Conservation (phyloP, 2,329 filamentous ascomycete genomes). For the Chaetomiaceae sp. region DNA sequence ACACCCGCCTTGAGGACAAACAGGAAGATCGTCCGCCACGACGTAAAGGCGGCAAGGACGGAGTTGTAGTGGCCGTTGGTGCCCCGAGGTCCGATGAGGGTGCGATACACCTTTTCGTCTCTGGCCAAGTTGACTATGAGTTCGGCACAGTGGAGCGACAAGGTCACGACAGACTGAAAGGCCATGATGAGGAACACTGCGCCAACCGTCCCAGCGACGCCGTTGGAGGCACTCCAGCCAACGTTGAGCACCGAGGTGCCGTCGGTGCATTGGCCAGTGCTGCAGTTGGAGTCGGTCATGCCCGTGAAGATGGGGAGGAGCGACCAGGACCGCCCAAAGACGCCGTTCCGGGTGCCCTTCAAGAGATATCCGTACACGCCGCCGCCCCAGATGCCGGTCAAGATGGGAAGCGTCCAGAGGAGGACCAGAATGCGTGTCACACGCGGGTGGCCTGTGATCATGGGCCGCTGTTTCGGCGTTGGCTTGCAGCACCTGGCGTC, state of each 20-base stretch:
- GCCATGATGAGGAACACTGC: constrained; percentile 27
- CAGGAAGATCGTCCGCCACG: constrained; percentile 29
- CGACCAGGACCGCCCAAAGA: constrained; percentile 26
- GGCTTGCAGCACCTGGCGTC: constrained; percentile 17
- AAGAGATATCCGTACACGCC: constrained; percentile 24
- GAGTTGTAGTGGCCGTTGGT: constrained; percentile 28
- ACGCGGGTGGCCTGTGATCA: constrained; percentile 23
- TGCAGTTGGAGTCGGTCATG: constrained; percentile 17
- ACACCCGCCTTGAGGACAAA: constrained; percentile 29
- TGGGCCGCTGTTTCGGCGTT: constrained; percentile 22
- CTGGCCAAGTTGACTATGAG: constrained; percentile 27
- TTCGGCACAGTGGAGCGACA: constrained; percentile 27
- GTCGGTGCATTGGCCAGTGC: constrained; percentile 22
- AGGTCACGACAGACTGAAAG: constrained; percentile 27
- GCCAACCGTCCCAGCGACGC: constrained; percentile 20
- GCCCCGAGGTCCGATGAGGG: constrained; percentile 24
- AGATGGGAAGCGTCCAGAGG: constrained; percentile 22
- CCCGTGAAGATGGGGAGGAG: constrained; percentile 27
- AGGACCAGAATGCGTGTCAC: constrained; percentile 24
- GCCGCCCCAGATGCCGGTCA: constrained; percentile 20
- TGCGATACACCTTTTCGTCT: constrained; percentile 29
- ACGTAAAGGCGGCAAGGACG: constrained; percentile 26
- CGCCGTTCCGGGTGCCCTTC: constrained; percentile 17
- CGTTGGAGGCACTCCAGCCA: constrained; percentile 23
- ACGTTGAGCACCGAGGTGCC: constrained; percentile 29